Percentiles rank a stretch among this genome's conserved stretches.
These are phyloP conservation scores for Moesziomyces parantarcticus DNA, from an alignment of 1,284 basidiomycete species.

Conservation along the genomic window DNA sequence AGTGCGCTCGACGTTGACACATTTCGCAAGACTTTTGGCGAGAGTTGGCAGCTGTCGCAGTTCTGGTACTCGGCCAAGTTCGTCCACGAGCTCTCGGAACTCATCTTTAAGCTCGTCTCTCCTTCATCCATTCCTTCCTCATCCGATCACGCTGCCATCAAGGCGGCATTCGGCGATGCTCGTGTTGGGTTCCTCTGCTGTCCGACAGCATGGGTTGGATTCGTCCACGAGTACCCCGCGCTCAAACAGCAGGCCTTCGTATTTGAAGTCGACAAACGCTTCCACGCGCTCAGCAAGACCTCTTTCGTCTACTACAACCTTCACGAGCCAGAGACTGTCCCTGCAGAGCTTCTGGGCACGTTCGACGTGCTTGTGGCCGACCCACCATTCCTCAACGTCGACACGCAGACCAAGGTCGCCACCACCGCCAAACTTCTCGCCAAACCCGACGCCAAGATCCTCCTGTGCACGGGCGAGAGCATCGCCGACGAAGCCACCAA, in stretches of 20 bases:
- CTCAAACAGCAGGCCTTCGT: constrained; percentile 46
- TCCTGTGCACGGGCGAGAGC: constrained; percentile 41
- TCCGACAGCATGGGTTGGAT: constrained; percentile 66
- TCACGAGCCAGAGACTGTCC: constrained; percentile 56
- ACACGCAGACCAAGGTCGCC: constrained; percentile 44
- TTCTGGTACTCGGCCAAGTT: constrained; percentile 47
- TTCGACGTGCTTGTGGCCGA: constrained; percentile 65
- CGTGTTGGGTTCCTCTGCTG: constrained; percentile 66
- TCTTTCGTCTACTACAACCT: constrained; percentile 66
- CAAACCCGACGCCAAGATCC: constrained; percentile 13
- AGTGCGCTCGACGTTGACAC: constrained; percentile 33
- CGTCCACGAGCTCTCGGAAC: constrained; percentile 25
- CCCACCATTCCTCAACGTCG: constrained; percentile 62
- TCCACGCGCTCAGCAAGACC: constrained; percentile 55
- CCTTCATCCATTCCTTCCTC: constrained; percentile 5
- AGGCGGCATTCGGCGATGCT: constrained; percentile 9
- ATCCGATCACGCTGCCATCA: background rate
- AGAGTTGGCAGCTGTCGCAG: constrained; percentile 54
- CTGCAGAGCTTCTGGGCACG: constrained; percentile 40
- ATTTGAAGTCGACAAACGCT: constrained; percentile 65
- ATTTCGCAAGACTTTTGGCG: constrained; percentile 59
- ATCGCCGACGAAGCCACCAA: constrained; percentile 38
- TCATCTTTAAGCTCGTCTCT: constrained; percentile 23
- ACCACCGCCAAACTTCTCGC: constrained; percentile 21
- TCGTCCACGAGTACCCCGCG: constrained; percentile 58